Percentiles rank a stretch among this genome's conserved stretches.
phyloP scores from a whole-genome alignment of 2,329 filamentous ascomycete species.

The Pseudogymnoascus sp. region DNA sequence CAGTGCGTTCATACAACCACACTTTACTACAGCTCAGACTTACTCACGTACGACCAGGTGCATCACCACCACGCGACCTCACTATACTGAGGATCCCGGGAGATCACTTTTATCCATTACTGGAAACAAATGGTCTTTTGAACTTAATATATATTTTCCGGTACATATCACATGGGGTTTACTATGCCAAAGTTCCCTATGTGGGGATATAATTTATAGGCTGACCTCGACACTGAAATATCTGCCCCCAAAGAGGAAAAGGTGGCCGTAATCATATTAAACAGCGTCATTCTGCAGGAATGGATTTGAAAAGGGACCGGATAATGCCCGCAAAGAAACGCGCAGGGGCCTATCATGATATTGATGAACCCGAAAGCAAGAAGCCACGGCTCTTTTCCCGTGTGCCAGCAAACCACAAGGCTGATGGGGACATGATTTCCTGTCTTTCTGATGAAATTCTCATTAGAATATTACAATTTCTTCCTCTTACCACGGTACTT shows the following conservation, averaged over 20 bases:
- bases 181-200: background rate
- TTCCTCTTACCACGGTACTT: slow-evolving; percentile 62
- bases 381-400: background rate
- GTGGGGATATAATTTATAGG: background rate
- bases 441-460: slow-evolving; percentile 79
- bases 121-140: background rate
- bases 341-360: background rate
- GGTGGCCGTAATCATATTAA: background rate
- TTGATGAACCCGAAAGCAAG: background rate
- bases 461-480: slow-evolving; percentile 69
- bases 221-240: background rate
- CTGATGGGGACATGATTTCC: slow-evolving; percentile 53
- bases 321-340: background rate
- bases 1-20: too few species aligned
- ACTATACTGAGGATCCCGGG: background rate
- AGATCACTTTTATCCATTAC: background rate
- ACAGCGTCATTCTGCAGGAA: background rate
- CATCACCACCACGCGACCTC: background rate
- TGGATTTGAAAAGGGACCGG: background rate
- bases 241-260: background rate
- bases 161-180: background rate
- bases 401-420: background rate
- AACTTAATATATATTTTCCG: background rate
- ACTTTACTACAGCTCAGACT: background rate
- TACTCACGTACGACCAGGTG: background rate